phyloP scores from a whole-genome alignment of 1,284 basidiomycete genomes.

The Papiliotrema nemorosa region DNA sequence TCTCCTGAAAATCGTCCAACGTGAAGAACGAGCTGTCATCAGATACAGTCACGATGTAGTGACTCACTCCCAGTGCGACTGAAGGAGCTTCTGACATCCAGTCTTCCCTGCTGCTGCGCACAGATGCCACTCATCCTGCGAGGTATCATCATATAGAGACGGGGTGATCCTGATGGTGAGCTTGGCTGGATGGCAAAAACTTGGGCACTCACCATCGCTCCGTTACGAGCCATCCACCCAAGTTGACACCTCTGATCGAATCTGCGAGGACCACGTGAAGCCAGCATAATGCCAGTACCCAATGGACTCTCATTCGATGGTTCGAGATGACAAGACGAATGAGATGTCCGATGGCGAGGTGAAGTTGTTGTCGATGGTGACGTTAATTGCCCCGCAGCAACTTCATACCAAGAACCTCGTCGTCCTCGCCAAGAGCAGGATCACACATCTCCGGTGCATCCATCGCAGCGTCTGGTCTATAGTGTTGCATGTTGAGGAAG shows the following conservation, averaged over 20 bases:
- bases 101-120: constrained; percentile 22
- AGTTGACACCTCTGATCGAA: constrained; percentile 23
- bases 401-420: no score
- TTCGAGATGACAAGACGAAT: no score
- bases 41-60: background rate
- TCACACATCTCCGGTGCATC: no score
- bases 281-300: background rate
- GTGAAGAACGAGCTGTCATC: constrained; percentile 32
- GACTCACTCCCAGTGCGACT: constrained; percentile 32
- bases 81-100: constrained; percentile 6
- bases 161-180: constrained; percentile 31
- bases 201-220: constrained; percentile 21
- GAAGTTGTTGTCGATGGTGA: no score
- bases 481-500: no score
- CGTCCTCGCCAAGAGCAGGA: no score
- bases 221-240: constrained; percentile 27
- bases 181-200: background rate
- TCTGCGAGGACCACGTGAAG: background rate
- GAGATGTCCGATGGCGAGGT: no score
- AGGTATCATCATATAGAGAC: constrained; percentile 15
- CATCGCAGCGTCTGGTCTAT: no score
- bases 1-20: constrained; percentile 27
- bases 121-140: constrained; percentile 30
- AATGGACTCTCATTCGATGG: no score
- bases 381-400: no score